Evolutionary conservation across 179 eudicot species (phyloP).

Genomic region (Sideroxylon spinosum): DNA sequence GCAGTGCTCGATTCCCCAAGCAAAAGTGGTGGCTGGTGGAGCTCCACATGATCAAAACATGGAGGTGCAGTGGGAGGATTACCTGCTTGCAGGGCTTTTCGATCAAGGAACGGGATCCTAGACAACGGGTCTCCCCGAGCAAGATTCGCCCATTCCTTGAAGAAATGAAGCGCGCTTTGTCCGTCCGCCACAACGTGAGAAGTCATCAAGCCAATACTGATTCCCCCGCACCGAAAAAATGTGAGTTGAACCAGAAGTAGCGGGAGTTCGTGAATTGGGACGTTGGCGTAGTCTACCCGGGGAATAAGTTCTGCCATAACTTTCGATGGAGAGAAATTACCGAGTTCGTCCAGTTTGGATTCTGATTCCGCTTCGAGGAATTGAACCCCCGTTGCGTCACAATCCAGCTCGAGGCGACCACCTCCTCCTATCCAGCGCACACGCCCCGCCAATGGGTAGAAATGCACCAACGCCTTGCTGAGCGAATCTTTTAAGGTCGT

Average conservation of each 20-base stretch:
- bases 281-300: background rate
- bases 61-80: background rate
- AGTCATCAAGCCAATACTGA: no score
- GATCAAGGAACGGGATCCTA: constrained; percentile 25
- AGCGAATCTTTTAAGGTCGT: background rate
- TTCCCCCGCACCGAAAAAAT: background rate
- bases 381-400: background rate
- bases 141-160: constrained; percentile 41
- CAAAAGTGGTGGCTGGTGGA: constrained; percentile 19
- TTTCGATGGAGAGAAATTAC: background rate
- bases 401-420: background rate
- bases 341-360: background rate
- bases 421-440: background rate
- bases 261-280: constrained; percentile 26
- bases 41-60: background rate
- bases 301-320: background rate
- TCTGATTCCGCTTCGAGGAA: background rate
- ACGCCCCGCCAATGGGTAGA: background rate
- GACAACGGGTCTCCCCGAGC: constrained; percentile 32
- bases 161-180: constrained; percentile 37
- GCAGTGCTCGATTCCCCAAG: constrained; percentile 21
- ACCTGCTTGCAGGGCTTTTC: constrained; percentile 16
- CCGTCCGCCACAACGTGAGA: constrained; percentile 44
- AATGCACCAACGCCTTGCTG: background rate
- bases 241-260: constrained; percentile 30